Evolutionary conservation across 2,329 filamentous ascomycete genomes (phyloP).

Genomic region (Pseudogymnoascus sp.): DNA sequence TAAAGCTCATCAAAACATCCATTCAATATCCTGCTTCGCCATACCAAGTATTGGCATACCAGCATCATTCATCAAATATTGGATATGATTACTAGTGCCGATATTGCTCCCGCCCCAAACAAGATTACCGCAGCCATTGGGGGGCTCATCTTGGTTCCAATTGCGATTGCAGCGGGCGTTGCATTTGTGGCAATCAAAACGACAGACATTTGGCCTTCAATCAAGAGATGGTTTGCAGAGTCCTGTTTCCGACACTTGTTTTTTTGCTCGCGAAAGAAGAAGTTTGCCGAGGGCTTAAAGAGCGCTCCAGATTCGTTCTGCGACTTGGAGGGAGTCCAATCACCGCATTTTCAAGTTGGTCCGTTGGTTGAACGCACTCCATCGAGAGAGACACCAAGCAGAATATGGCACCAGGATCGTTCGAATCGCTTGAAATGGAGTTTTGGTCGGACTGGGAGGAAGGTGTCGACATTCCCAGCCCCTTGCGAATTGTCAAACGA

Average conservation of each 20-base stretch:
- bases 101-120: constrained; percentile 22
- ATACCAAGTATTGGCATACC: constrained; percentile 6
- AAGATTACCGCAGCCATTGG: constrained; percentile 35
- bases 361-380: constrained; percentile 20
- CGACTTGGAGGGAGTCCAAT: constrained; percentile 29
- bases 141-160: constrained; percentile 40
- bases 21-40: neutral
- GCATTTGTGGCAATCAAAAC: constrained; percentile 28
- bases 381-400: neutral
- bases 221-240: constrained; percentile 17
- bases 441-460: constrained; percentile 18
- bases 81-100: constrained; percentile 27
- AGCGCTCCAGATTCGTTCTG: constrained; percentile 31
- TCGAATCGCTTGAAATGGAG: constrained; percentile 27
- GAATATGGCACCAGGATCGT: constrained; percentile 32
- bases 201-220: constrained; percentile 17
- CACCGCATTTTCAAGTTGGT: constrained; percentile 26
- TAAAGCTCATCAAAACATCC: neutral
- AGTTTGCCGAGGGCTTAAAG: constrained; percentile 29
- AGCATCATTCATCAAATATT: constrained; percentile 17
- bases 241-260: constrained; percentile 15
- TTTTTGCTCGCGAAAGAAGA: constrained; percentile 10
- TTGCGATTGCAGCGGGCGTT: constrained; percentile 32
- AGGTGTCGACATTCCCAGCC: constrained; percentile 2
- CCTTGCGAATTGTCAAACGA: constrained; percentile 8